Percentiles rank a stretch among this genome's conserved stretches.
Conservation (phyloP, 192 early-diverging fungal genomes). For the Obelidium mucronatum region DNA sequence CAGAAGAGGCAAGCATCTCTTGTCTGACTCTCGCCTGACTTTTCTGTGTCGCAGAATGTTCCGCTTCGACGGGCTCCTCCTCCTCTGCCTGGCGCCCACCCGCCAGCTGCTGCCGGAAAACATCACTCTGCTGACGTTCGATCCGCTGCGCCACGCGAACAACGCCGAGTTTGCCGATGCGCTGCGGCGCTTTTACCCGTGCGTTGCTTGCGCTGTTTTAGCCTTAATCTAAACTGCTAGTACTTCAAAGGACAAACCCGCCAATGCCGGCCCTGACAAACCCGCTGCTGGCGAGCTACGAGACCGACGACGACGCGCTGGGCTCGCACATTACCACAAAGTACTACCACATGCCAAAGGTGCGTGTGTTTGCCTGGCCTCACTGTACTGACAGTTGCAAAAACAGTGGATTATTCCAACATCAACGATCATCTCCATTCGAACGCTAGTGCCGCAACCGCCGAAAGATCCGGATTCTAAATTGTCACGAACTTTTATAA, state of each 20-base stretch:
- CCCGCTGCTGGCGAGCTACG: slow-evolving; percentile 39
- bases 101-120: slow-evolving; percentile 37
- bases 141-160: slow-evolving; percentile 22
- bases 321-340: slow-evolving; percentile 14
- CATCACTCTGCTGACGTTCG: slow-evolving; percentile 36
- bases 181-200: slow-evolving; percentile 30
- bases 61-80: slow-evolving; percentile 49
- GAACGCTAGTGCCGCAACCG: slow-evolving; percentile 31
- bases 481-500: slow-evolving; percentile 44
- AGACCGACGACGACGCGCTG: slow-evolving; percentile 1
- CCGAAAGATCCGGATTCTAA: slow-evolving; percentile 35
- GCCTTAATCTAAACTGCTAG: too few relatives aligned
- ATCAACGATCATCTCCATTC: slow-evolving; percentile 34
- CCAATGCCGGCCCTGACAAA: slow-evolving; percentile 45
- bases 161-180: slow-evolving; percentile 26
- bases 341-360: slow-evolving; percentile 51
- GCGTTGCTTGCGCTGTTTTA: too few relatives aligned
- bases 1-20: slow-evolving; percentile 36
- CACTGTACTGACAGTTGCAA: background rate
- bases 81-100: slow-evolving; percentile 48
- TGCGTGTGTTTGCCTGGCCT: slow-evolving; percentile 1
- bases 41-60: slow-evolving; percentile 26
- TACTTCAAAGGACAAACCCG: slow-evolving; percentile 30
- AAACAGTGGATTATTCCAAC: slow-evolving; percentile 52
- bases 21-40: background rate